A percentile compares a stretch with the other conserved stretches of the same genome.
phyloP scores from a whole-genome alignment of 2,329 filamentous ascomycete species.

The Myriosclerotinia scirpicola region DNA sequence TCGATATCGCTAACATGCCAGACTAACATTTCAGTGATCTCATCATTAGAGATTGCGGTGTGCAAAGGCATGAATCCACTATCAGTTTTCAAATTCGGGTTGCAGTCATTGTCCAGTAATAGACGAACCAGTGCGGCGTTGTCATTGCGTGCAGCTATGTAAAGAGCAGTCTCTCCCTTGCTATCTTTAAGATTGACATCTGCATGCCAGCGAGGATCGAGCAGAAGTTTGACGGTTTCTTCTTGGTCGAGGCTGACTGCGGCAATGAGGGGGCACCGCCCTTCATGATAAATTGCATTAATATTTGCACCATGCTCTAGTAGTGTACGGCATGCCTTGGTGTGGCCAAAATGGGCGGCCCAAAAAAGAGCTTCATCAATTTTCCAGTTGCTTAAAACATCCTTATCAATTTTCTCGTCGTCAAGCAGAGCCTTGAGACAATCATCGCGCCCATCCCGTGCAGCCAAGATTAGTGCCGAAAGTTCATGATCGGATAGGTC shows the following conservation, averaged over 20 bases:
- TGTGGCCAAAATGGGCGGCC: no score
- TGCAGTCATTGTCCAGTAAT: background rate
- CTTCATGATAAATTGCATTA: background rate
- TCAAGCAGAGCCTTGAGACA: no score
- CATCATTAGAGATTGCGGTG: background rate
- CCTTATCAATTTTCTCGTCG: no score
- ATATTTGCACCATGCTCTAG: background rate
- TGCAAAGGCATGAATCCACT: background rate
- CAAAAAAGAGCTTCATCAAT: no score
- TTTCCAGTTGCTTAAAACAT: no score
- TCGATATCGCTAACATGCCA: background rate
- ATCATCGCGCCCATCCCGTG: no score
- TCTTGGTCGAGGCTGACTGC: background rate
- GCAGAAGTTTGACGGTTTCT: background rate
- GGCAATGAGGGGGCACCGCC: background rate
- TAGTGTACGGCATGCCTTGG: no score
- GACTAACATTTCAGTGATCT: background rate
- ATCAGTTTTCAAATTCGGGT: background rate
- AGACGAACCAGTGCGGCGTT: background rate
- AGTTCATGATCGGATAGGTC: no score
- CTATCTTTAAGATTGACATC: background rate
- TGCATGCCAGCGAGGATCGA: background rate
- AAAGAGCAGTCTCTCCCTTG: background rate
- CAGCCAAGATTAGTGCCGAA: no score
- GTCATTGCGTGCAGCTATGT: background rate